Evolutionary conservation across 768 basidiomycete species (phyloP).

Genomic region (Piloderma croceum): DNA sequence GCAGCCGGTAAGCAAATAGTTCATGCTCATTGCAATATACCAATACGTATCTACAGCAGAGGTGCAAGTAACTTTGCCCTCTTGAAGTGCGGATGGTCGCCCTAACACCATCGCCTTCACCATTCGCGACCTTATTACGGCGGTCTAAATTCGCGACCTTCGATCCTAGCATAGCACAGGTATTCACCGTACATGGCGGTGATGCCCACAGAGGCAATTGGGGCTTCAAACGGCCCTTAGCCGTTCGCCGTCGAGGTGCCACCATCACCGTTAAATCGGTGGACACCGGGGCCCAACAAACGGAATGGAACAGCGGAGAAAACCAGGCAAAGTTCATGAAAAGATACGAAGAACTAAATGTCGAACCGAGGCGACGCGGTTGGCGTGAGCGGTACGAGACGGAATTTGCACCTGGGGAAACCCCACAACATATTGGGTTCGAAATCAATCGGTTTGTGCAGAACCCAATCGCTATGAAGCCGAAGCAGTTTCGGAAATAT

Average conservation of each 20-base stretch:
- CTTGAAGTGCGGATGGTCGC: conserved; percentile 5
- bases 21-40: background rate
- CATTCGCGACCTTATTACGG: conserved; percentile 72
- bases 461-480: conserved; percentile 60
- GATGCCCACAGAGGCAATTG: conserved; percentile 75
- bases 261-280: conserved; percentile 59
- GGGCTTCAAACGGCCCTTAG: conserved; percentile 80
- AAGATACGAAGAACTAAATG: conserved; percentile 59
- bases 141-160: conserved; percentile 78
- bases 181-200: conserved; percentile 66
- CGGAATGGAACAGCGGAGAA: conserved; percentile 70
- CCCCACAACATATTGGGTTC: conserved; percentile 44
- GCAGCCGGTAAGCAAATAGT: background rate
- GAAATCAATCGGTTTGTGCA: conserved; percentile 28
- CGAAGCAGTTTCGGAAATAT: conserved; percentile 52
- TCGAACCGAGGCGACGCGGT: conserved; percentile 26
- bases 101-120: conserved; percentile 43
- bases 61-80: conserved; percentile 14
- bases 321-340: conserved; percentile 61
- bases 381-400: conserved; percentile 31
- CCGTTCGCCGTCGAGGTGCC: conserved; percentile 56
- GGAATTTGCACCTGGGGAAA: conserved; percentile 29
- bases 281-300: conserved; percentile 70
- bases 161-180: conserved; percentile 71
- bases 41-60: background rate